These are phyloP conservation scores for Thelonectria olida DNA, from an alignment of 2,329 filamentous ascomycete genomes.

Conservation along the genomic window DNA sequence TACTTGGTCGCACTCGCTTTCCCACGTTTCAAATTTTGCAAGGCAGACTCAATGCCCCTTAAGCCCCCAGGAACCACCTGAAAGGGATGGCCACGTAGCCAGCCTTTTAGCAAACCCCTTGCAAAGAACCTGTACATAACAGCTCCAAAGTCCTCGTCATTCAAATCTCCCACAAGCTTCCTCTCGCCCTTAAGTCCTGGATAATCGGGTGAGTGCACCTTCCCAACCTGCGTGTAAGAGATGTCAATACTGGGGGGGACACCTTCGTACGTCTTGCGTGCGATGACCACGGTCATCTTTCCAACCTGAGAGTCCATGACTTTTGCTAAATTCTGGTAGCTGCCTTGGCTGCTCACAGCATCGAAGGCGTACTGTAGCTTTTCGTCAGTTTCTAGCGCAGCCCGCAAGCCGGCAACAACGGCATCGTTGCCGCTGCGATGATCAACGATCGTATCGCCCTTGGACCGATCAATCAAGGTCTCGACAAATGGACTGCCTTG, in stretches of 20 bases:
- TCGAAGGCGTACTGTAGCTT: too few relatives aligned
- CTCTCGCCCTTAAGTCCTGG: neutral
- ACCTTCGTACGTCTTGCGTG: neutral
- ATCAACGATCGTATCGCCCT: neutral
- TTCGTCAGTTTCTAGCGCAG: too few relatives aligned
- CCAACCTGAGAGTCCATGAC: neutral
- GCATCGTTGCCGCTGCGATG: neutral
- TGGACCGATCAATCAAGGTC: neutral
- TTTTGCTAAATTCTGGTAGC: neutral
- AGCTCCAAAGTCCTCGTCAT: neutral
- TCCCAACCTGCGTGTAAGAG: neutral
- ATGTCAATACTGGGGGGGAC: neutral
- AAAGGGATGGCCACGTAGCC: neutral
- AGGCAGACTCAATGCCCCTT: neutral
- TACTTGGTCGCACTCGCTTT: neutral
- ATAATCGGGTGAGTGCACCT: neutral
- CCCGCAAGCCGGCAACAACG: too few relatives aligned
- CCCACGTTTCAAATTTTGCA: neutral
- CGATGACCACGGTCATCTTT: neutral
- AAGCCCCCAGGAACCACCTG: neutral
- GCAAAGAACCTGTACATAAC: neutral
- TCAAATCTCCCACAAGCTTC: neutral
- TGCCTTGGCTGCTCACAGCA: too few relatives aligned
- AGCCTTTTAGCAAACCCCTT: neutral
- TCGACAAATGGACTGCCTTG: neutral